Evolutionary conservation across 352 stramenopile species (phyloP).

Genomic region (Lagenidium giganteum): DNA sequence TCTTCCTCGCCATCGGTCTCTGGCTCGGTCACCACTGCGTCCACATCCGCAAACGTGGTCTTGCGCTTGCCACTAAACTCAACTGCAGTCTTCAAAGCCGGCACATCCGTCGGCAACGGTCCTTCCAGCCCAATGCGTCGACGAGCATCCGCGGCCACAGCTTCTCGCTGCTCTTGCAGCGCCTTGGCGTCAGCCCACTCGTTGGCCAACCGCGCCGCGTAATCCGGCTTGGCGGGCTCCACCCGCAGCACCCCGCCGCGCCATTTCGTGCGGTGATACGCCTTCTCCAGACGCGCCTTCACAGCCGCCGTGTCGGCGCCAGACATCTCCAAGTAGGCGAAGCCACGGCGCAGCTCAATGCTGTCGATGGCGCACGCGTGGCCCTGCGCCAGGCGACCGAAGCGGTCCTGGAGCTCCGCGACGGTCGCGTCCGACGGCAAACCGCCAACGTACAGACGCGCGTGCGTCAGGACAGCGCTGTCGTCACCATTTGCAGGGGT

Average conservation of each 20-base stretch:
- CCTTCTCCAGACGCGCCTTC: constrained; percentile 43
- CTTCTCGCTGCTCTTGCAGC: constrained; percentile 6
- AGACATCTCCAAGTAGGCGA: constrained; percentile 53
- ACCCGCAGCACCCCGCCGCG: constrained; percentile 49
- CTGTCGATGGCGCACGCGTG: constrained; percentile 23
- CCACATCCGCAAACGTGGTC: constrained; percentile 18
- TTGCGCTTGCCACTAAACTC: constrained; percentile 20
- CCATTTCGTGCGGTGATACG: constrained; percentile 76
- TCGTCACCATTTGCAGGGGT: not conserved
- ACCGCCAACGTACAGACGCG: constrained; percentile 65
- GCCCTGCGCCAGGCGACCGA: constrained; percentile 33
- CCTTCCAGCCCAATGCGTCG: not conserved
- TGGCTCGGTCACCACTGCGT: constrained; percentile 1
- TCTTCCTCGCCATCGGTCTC: constrained; percentile 11
- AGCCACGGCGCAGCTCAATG: constrained; percentile 53
- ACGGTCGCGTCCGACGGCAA: constrained; percentile 37
- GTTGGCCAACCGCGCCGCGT: constrained; percentile 25
- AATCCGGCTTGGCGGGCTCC: constrained; percentile 51
- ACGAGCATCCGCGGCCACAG: not conserved
- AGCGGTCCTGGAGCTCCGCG: constrained; percentile 56
- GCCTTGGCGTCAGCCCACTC: constrained; percentile 28
- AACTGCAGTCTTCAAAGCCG: constrained; percentile 17
- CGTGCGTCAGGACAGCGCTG: not conserved
- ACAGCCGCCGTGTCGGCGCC: constrained; percentile 23
- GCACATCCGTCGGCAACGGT: not conserved